Evolutionary conservation across 306 rosid genomes (phyloP).

Genomic region (Delonix regia): DNA sequence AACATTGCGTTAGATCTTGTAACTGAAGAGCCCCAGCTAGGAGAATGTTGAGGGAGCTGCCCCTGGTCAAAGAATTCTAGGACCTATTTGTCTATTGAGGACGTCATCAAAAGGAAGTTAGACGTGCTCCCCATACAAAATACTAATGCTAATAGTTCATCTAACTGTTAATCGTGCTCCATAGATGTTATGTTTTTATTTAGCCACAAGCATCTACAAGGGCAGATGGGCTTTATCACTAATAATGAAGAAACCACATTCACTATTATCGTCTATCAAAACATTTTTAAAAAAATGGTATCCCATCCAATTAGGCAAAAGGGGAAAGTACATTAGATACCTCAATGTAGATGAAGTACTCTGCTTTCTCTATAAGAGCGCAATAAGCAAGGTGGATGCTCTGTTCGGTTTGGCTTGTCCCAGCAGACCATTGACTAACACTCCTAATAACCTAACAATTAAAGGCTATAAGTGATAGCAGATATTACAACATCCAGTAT

Average conservation of each 20-base stretch:
- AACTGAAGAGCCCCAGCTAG: neutral
- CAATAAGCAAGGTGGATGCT: slow-evolving; percentile 97
- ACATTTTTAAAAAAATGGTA: neutral
- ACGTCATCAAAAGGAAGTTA: neutral
- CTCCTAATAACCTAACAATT: slow-evolving; percentile 88
- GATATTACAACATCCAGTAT: slow-evolving; percentile 11
- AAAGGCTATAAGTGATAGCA: slow-evolving; percentile 26
- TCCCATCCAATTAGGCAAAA: slow-evolving; percentile 13
- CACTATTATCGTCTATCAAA: neutral
- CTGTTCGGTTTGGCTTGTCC: slow-evolving; percentile 94
- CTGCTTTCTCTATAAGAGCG: slow-evolving; percentile 91
- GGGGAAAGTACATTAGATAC: slow-evolving; percentile 43
- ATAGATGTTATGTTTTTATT: slow-evolving; percentile 19
- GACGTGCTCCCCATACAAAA: slow-evolving; percentile 22
- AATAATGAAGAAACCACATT: slow-evolving; percentile 12
- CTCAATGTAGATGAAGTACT: slow-evolving; percentile 95
- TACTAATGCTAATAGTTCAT: neutral
- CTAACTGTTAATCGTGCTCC: slow-evolving; percentile 5
- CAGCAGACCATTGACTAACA: slow-evolving; percentile 99
- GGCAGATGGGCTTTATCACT: neutral
- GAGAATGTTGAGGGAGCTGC: neutral
- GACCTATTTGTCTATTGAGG: neutral
- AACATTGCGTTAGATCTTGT: too few relatives aligned
- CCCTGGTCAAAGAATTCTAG: neutral
- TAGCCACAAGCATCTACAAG: slow-evolving; percentile 14